Evolutionary conservation across 2,329 filamentous ascomycete species (phyloP).

Genomic region (Verticillium zaregamsianum): DNA sequence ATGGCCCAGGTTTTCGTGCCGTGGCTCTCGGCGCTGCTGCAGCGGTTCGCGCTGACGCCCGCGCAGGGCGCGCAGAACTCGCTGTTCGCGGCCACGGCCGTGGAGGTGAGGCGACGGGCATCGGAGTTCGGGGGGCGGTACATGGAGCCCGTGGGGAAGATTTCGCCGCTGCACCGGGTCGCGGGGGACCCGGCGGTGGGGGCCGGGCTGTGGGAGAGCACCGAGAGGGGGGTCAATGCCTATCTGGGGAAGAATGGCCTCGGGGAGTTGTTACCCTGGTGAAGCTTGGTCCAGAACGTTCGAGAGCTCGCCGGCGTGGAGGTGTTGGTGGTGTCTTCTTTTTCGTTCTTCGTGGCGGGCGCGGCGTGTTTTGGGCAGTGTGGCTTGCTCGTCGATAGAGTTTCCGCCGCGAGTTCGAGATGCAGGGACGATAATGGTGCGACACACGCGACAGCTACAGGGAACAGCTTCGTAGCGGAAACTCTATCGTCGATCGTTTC

Average conservation of each 20-base stretch:
- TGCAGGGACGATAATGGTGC: not conserved
- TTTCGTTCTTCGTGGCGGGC: no score
- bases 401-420: no score
- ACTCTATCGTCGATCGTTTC: not conserved
- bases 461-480: not conserved
- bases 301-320: no score
- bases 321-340: no score
- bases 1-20: not conserved
- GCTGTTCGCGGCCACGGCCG: slow-evolving; percentile 16
- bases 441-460: not conserved
- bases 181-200: slow-evolving; percentile 5
- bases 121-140: slow-evolving; percentile 14
- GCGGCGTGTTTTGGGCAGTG: no score
- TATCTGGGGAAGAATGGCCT: slow-evolving; percentile 6
- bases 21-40: slow-evolving; percentile 6
- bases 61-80: slow-evolving; percentile 13
- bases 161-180: slow-evolving; percentile 8
- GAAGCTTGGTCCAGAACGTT: not conserved
- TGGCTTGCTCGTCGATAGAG: no score
- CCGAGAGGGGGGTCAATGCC: slow-evolving; percentile 11
- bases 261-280: not conserved
- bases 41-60: slow-evolving; percentile 5
- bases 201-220: slow-evolving; percentile 14
- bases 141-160: slow-evolving; percentile 11
- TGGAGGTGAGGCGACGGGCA: slow-evolving; percentile 6